Base-by-base conservation (phyloP, 371 early-diverging fungal genomes). In the Apophysomyces trapeziformis region DNA sequence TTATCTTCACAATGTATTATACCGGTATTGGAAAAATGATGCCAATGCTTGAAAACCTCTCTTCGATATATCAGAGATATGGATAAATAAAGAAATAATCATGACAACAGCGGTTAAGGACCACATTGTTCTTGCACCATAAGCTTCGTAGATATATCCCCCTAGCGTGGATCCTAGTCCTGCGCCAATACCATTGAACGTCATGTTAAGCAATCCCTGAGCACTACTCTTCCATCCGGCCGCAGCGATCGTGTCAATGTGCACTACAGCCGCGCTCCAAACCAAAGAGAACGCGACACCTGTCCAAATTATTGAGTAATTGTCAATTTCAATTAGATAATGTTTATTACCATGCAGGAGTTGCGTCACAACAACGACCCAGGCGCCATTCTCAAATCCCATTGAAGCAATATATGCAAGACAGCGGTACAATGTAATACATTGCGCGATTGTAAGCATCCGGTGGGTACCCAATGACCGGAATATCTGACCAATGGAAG, bases 241-340 rank as follows among this genome's bases (percentile, higher is more conserved):
- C 4, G 72, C 72, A 1, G 79, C 79, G 21, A 76, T 66, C 6
- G 50, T 64, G 64, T 79, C 74, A 16, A 76, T 76, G 38, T 79
- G 70, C 32, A 79, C 59, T 1, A 73, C 76, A 8, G 67, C 74
- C 9, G 79, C 76, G 64, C 71, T 74, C 79, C 76, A 79, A 1
- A 72, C 59, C 57, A 76, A 57, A 1, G 79, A 73, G 38, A 72
- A 76, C 0, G 39, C 21, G 21, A 59, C 45, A 57, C 72, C 72
- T 72, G 60, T 9, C 36, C 45, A 5, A 57, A 35, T 46, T 18
- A 14, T 46, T 38, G 57, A 18, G 5, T 21, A n/a, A 57, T 4
- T 43, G 41, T 35, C 41, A 18, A 26, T 26, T 18, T 13, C 43
- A 16, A 16, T 38, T 43, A 38, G 6, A 12, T 7, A 58, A n/a